Evolutionary conservation across 768 basidiomycete species (phyloP).

Genomic region (Rhizopogon vinicolor): DNA sequence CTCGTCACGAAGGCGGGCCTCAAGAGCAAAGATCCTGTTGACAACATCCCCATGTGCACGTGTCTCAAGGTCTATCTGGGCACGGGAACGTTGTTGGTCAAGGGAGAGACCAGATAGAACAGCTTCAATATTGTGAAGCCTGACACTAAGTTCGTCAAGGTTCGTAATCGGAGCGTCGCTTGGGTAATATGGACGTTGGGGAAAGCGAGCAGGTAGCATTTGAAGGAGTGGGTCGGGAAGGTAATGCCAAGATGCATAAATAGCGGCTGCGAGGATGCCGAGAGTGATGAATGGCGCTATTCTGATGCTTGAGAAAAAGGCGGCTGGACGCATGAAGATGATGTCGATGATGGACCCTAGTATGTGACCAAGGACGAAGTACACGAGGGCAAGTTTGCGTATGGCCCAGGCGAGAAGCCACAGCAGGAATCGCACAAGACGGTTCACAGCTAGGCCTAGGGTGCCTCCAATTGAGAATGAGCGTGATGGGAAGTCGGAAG

Average conservation of each 20-base stretch:
- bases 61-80: conserved; percentile 48
- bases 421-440: conserved; percentile 24
- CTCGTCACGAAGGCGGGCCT: conserved; percentile 45
- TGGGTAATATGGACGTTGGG: conserved; percentile 38
- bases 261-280: conserved; percentile 36
- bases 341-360: conserved; percentile 47
- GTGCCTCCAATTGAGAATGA: conserved; percentile 43
- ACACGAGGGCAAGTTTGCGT: conserved; percentile 26
- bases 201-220: conserved; percentile 29
- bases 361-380: conserved; percentile 42
- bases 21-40: conserved; percentile 51
- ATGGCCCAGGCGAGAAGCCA: conserved; percentile 20
- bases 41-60: conserved; percentile 48
- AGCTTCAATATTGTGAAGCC: conserved; percentile 60
- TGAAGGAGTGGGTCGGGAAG: conserved; percentile 33
- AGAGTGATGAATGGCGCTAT: conserved; percentile 28
- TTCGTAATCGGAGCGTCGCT: conserved; percentile 61
- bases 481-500: conserved; percentile 12
- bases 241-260: conserved; percentile 41
- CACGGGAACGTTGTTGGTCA: conserved; percentile 47
- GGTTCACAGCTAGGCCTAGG: conserved; percentile 41
- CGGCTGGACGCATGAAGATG: conserved; percentile 43
- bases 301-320: conserved; percentile 31
- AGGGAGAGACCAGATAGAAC: conserved; percentile 55
- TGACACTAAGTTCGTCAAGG: conserved; percentile 57